A percentile compares a stretch with the other conserved stretches of the same genome.
These are phyloP conservation scores for Fusarium sp. DNA, from an alignment of 2,329 filamentous ascomycete species.

Conservation along the genomic window DNA sequence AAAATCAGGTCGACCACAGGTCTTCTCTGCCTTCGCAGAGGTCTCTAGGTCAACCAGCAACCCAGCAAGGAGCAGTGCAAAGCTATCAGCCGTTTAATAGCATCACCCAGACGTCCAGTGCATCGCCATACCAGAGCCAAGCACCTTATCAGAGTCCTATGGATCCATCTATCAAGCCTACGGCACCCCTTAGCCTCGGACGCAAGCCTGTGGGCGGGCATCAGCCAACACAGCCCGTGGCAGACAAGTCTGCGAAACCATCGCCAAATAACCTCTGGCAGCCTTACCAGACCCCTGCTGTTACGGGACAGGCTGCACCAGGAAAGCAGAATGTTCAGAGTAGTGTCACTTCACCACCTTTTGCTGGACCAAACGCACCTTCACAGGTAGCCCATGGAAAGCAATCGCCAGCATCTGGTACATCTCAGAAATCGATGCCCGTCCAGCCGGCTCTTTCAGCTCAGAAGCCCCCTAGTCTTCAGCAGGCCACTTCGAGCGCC, in stretches of 20 bases:
- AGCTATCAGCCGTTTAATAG: neutral
- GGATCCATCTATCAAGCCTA: neutral
- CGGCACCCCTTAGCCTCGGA: neutral
- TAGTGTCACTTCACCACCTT: neutral
- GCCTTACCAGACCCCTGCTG: neutral
- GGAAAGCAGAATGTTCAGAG: neutral
- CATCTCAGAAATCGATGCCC: neutral
- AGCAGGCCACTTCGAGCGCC: neutral
- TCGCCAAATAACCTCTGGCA: neutral
- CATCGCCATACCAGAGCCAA: neutral
- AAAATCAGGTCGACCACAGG: neutral
- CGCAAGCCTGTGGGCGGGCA: neutral
- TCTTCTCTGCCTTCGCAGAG: neutral
- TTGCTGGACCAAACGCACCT: neutral
- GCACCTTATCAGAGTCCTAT: neutral
- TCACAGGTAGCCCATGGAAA: neutral
- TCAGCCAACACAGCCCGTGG: neutral
- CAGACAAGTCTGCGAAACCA: neutral
- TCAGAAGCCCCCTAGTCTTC: neutral
- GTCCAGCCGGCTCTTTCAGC: fast-evolving
- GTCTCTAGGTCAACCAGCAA: neutral
- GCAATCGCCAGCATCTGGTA: neutral
- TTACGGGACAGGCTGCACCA: too few relatives aligned
- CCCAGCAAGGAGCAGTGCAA: neutral
- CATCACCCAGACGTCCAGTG: neutral